Conservation (phyloP, 257 asterid genomes). For the Nyctanthes arbortristis region DNA sequence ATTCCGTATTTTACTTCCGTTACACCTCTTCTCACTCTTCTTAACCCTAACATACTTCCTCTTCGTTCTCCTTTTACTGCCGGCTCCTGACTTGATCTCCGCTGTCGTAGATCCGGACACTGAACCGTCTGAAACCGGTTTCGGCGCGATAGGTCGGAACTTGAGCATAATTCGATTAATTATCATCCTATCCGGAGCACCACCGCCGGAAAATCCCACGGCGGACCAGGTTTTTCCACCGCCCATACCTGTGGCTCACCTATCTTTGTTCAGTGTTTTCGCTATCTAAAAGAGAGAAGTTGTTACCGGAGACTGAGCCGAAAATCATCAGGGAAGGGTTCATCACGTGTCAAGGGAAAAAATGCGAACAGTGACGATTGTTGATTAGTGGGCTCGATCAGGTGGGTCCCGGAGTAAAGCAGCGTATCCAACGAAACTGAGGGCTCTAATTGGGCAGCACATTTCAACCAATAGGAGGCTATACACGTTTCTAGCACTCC, state of each 20-base stretch:
- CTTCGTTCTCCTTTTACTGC: constrained; percentile 29
- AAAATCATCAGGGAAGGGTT: not conserved
- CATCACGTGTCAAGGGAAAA: constrained; percentile 43
- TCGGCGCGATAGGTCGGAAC: constrained; percentile 53
- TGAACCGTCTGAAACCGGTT: constrained; percentile 33
- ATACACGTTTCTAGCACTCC: constrained; percentile 42
- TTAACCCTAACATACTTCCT: constrained; percentile 53
- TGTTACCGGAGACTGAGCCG: not conserved
- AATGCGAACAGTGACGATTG: constrained; percentile 15
- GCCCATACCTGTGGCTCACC: constrained; percentile 22
- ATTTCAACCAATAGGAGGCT: constrained; percentile 17
- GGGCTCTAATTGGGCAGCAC: constrained; percentile 25
- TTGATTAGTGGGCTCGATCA: constrained; percentile 41
- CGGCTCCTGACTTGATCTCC: not conserved
- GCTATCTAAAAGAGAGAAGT: not conserved
- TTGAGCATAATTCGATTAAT: constrained; percentile 36
- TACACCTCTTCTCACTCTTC: constrained; percentile 24
- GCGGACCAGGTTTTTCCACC: constrained; percentile 15
- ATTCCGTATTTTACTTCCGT: constrained; percentile 7
- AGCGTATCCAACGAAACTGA: constrained; percentile 41
- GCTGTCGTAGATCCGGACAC: constrained; percentile 7
- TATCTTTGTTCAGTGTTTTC: not conserved
- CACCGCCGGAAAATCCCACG: constrained; percentile 17
- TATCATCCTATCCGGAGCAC: constrained; percentile 23
- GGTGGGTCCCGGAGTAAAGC: constrained; percentile 37